Base-by-base conservation (phyloP, 1,139 yeast genomes). In the Pichia cactophila region DNA sequence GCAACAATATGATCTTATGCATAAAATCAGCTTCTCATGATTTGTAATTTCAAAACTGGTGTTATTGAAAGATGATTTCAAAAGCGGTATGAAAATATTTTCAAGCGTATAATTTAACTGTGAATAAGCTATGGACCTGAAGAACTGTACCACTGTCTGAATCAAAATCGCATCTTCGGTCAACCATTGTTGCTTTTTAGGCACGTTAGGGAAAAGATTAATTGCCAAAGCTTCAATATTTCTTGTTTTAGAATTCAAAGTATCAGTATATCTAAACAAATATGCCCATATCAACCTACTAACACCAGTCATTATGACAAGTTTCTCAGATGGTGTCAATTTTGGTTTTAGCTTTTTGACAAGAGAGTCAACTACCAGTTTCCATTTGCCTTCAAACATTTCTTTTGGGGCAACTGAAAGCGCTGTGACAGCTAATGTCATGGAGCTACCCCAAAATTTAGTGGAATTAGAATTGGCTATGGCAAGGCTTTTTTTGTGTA, bases 201-300 rank as follows among this genome's bases (percentile, higher is more conserved):
- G 70, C 14, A 68, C 63, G 3, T 66, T 66, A 46, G 78, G 77
- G 59, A 83, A 79, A 33, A 92, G 68, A 71, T 57, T 69, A 61
- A 55, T 66, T 61, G 63, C 63, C 2, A 64, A 50, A 11, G 48
- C 33, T 43, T 77, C 83, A 33, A 84, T 67, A 46, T 80, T 79
- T 56, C 88, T 83, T 2, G 90, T 80, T 0, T 96, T 89, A 53
- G 86, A 84, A 62, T 90, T 90, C 57, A 90, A 70, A 0, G 97
- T 85, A 58, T 94, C 98, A 0, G 95, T 78, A 55, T 90, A 80
- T 52, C 98, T 74, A 64, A 84, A 87, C 33, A 90, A 69, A 61
- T 86, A 92, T 0, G 90, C 95, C 98, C 98, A 94, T 0, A 86
- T 66, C 36, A 94, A 69, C 50, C 96, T 70, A 0, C 95, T 75